Evolutionary conservation across 1,284 basidiomycete species (phyloP).

Genomic region (Melampsora larici-populina): DNA sequence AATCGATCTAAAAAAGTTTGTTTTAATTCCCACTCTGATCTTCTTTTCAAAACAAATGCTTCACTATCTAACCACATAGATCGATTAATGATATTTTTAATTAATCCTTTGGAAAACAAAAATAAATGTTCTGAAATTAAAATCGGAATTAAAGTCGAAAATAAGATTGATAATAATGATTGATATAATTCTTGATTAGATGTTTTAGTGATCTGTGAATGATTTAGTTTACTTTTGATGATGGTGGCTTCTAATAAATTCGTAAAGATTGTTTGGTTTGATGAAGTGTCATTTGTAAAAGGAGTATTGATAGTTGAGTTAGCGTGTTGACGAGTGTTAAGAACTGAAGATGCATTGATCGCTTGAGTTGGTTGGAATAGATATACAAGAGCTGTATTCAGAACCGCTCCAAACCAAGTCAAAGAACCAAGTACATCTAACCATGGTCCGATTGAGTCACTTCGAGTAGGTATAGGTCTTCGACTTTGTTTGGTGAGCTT

Average conservation of each 20-base stretch:
- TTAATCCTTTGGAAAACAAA: conserved; percentile 45
- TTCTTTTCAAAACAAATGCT: conserved; percentile 49
- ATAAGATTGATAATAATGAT: conserved; percentile 43
- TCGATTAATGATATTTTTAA: conserved; percentile 50
- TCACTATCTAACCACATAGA: conserved; percentile 49
- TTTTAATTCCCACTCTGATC: conserved; percentile 49
- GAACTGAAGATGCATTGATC: neutral
- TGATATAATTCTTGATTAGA: neutral
- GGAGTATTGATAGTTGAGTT: neutral
- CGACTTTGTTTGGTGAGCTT: conserved; percentile 85
- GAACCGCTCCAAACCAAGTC: conserved; percentile 78
- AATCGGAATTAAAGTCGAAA: conserved; percentile 49
- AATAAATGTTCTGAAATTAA: conserved; percentile 51
- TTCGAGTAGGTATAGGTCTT: conserved; percentile 76
- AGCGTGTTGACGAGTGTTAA: neutral
- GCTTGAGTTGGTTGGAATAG: conserved; percentile 63
- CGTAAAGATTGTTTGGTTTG: conserved; percentile 45
- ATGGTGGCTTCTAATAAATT: conserved; percentile 46
- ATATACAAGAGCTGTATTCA: conserved; percentile 79
- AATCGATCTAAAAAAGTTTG: conserved; percentile 21
- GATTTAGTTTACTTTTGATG: conserved; percentile 45
- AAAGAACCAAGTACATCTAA: conserved; percentile 66
- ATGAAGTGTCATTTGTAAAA: neutral
- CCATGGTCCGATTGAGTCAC: conserved; percentile 92
- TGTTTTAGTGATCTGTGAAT: conserved; percentile 29